A percentile compares a stretch with the other conserved stretches of the same genome.
Conservation (phyloP, 495 filamentous ascomycete species). For the Baudoinia panamericana region DNA sequence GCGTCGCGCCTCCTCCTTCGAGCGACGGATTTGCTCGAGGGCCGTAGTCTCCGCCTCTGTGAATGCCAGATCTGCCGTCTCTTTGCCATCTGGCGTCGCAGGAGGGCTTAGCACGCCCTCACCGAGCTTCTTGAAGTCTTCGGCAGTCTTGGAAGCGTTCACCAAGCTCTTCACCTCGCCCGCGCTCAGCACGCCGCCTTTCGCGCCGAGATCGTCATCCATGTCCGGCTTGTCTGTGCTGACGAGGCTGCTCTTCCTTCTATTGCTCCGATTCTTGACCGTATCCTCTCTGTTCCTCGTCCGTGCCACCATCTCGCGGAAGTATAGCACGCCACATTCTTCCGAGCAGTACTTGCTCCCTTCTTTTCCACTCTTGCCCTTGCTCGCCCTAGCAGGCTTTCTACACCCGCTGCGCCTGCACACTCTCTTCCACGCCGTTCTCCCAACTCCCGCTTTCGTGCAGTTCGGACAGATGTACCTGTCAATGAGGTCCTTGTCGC, state of each 20-base stretch:
- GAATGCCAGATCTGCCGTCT: constrained; percentile 6
- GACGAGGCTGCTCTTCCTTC: constrained; percentile 17
- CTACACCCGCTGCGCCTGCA: constrained; percentile 48
- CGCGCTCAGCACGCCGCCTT: constrained; percentile 44
- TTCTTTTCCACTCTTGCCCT: constrained; percentile 25
- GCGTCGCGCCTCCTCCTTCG: constrained; percentile 22
- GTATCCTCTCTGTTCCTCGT: constrained; percentile 10
- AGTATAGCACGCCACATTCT: constrained; percentile 48
- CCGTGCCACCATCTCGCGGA: constrained; percentile 31
- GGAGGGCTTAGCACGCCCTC: constrained; percentile 34
- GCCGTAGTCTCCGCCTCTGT: constrained; percentile 19
- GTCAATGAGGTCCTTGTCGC: constrained; percentile 52
- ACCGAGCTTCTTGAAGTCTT: constrained; percentile 46
- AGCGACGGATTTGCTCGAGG: constrained; percentile 20
- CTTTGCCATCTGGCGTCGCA: constrained; percentile 19
- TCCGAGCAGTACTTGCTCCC: constrained; percentile 58
- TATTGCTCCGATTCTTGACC: constrained; percentile 8
- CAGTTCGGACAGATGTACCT: constrained; percentile 60
- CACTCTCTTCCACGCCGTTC: constrained; percentile 58
- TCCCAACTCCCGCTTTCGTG: constrained; percentile 36
- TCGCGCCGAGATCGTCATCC: constrained; percentile 38
- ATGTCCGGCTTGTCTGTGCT: constrained; percentile 24
- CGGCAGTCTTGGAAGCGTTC: constrained; percentile 34
- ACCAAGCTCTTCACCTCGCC: constrained; percentile 45
- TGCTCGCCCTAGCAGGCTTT: constrained; percentile 43